Conservation (phyloP, 1,284 basidiomycete species). For the Ceratobasidium sp. region DNA sequence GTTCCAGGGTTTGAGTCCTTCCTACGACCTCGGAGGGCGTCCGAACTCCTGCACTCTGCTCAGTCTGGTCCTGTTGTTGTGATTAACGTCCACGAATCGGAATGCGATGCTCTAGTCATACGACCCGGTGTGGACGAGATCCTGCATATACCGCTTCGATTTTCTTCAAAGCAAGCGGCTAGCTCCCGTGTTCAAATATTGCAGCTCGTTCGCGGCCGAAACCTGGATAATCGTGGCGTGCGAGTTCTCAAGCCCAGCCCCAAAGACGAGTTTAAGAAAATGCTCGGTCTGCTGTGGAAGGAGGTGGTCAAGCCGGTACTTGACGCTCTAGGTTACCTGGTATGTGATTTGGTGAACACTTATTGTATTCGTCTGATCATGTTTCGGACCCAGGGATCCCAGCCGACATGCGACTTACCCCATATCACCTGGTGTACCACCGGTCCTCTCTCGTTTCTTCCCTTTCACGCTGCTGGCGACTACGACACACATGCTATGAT, state of each 20-base stretch:
- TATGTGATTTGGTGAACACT: not conserved
- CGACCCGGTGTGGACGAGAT: no score
- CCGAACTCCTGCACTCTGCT: not conserved
- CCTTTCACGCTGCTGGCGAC: not conserved
- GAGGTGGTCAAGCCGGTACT: constrained; percentile 8
- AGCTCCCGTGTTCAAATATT: no score
- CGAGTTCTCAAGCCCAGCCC: not conserved
- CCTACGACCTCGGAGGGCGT: not conserved
- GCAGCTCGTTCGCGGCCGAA: no score
- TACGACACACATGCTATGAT: no score
- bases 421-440: constrained; percentile 22
- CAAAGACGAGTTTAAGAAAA: not conserved
- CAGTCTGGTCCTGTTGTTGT: not conserved
- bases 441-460: constrained; percentile 10
- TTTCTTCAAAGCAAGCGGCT: not conserved
- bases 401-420: no score
- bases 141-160: not conserved
- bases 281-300: not conserved
- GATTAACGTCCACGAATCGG: not conserved
- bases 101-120: not conserved
- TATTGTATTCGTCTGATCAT: not conserved
- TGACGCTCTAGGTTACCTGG: constrained; percentile 5
- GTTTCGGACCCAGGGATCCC: not conserved
- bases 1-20: not conserved
- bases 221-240: not conserved